These are phyloP conservation scores for Alternaria postmessia DNA, from an alignment of 2,329 filamentous ascomycete genomes.

Conservation along the genomic window DNA sequence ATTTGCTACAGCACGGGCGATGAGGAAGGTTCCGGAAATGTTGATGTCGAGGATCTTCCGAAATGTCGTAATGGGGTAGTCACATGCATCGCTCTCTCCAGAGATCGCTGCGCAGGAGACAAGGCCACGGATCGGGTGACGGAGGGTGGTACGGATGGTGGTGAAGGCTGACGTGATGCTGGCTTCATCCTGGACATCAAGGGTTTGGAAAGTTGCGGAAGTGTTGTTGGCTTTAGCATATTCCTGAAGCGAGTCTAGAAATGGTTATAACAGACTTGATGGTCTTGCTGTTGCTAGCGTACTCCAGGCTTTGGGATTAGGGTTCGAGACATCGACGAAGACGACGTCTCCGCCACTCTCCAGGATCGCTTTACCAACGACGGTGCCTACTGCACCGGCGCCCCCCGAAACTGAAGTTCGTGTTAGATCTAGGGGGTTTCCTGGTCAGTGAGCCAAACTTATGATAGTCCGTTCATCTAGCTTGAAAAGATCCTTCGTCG, in stretches of 20 bases:
- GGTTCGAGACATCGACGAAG: conserved; percentile 26
- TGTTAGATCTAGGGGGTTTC: neutral
- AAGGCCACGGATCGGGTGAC: conserved; percentile 35
- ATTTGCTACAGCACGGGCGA: conserved; percentile 43
- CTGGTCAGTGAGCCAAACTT: conserved; percentile 15
- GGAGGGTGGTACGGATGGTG: conserved; percentile 15
- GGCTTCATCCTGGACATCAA: conserved; percentile 34
- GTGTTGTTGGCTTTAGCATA: conserved; percentile 16
- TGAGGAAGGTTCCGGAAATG: conserved; percentile 49
- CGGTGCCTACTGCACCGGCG: conserved; percentile 35
- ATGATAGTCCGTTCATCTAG: conserved; percentile 34
- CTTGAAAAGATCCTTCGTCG: conserved; percentile 33
- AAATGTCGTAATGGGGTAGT: conserved; percentile 45
- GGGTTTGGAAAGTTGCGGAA: conserved; percentile 24
- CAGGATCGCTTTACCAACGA: conserved; percentile 33
- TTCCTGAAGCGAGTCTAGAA: neutral
- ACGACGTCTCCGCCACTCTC: conserved; percentile 39
- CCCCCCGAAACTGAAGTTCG: conserved; percentile 35
- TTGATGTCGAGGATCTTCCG: conserved; percentile 50
- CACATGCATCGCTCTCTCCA: conserved; percentile 41
- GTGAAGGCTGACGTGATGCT: conserved; percentile 23
- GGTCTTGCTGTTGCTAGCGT: neutral
- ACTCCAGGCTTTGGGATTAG: conserved; percentile 19
- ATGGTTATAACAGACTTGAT: neutral
- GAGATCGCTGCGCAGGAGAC: conserved; percentile 42